Evolutionary conservation across 1,284 basidiomycete species (phyloP).

Genomic region (Rhodotorula sp.): DNA sequence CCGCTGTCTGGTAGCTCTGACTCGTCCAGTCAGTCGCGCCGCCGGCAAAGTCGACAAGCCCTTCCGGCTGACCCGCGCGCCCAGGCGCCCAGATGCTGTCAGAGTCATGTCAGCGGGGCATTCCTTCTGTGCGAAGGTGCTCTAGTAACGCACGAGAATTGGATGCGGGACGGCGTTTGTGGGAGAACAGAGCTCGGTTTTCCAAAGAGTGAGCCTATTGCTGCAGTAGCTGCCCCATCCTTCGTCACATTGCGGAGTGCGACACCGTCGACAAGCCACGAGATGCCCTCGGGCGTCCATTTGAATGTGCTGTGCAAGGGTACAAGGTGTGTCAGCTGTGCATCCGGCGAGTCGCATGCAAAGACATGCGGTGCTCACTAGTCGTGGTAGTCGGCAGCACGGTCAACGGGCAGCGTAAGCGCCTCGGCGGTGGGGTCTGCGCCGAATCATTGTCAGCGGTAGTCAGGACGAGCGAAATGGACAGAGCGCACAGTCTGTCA

Average conservation of each 20-base stretch:
- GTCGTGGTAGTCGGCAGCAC: constrained; percentile 16
- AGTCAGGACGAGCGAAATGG: accelerated
- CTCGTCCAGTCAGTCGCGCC: constrained; percentile 9
- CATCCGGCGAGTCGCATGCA: too few relatives aligned
- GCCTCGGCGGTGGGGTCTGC: background rate
- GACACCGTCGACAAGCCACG: constrained; percentile 23
- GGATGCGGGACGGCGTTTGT: constrained; percentile 26
- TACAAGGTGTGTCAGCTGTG: background rate
- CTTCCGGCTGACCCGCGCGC: background rate
- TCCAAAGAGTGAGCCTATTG: background rate
- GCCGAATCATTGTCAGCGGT: background rate
- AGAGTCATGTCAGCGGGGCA: accelerated
- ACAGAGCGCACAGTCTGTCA: background rate
- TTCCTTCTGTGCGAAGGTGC: too few relatives aligned
- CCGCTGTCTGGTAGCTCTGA: background rate
- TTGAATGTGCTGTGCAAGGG: constrained; percentile 14
- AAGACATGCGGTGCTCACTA: constrained; percentile 3
- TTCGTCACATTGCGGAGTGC: constrained; percentile 15
- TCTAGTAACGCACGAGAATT: constrained; percentile 18
- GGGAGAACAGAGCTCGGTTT: constrained; percentile 14
- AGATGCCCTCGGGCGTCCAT: constrained; percentile 27
- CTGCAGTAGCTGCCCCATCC: background rate
- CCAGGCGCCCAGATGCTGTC: constrained; percentile 22
- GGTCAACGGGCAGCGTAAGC: background rate
- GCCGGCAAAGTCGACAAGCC: constrained; percentile 8